Evolutionary conservation across 441 rosid genomes (phyloP).

Genomic region (Gossypium gossypioides): DNA sequence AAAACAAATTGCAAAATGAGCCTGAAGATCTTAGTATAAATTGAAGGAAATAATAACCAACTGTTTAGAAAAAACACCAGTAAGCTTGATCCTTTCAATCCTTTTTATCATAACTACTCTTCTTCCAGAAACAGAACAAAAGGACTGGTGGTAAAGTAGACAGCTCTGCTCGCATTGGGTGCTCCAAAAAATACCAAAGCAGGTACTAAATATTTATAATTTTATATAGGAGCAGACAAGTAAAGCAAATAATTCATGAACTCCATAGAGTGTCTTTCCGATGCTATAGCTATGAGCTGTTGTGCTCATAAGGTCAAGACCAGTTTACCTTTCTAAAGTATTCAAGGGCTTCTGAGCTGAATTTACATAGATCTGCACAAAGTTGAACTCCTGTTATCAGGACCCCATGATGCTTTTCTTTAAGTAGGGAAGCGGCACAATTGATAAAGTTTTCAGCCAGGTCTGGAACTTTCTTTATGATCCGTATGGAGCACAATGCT

Average conservation of each 20-base stretch:
- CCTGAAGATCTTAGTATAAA: neutral
- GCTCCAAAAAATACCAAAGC: neutral
- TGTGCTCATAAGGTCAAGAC: slow-evolving; percentile 7
- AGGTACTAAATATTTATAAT: neutral
- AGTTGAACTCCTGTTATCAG: slow-evolving; percentile 91
- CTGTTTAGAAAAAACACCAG: neutral
- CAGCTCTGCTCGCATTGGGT: neutral
- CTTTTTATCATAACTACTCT: neutral
- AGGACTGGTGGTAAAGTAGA: neutral
- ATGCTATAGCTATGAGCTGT: slow-evolving; percentile 10
- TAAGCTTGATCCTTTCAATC: neutral
- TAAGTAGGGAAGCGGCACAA: slow-evolving; percentile 74
- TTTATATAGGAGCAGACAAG: neutral
- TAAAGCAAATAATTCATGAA: neutral
- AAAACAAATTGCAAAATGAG: slow-evolving; percentile 11
- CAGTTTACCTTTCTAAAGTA: slow-evolving; percentile 72
- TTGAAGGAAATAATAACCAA: neutral
- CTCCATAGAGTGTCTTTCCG: slow-evolving; percentile 6
- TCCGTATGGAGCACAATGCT: slow-evolving; percentile 85
- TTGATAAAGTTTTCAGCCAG: slow-evolving; percentile 94
- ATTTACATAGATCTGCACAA: slow-evolving; percentile 79
- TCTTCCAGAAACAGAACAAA: neutral
- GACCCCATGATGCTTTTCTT: slow-evolving; percentile 98
- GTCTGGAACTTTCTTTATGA: slow-evolving; percentile 92
- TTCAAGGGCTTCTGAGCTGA: slow-evolving; percentile 79